A percentile compares a stretch with the other conserved stretches of the same genome.
These are phyloP conservation scores for Cavenderia fasciculata DNA, from an alignment of 78 protist species.

Conservation along the genomic window DNA sequence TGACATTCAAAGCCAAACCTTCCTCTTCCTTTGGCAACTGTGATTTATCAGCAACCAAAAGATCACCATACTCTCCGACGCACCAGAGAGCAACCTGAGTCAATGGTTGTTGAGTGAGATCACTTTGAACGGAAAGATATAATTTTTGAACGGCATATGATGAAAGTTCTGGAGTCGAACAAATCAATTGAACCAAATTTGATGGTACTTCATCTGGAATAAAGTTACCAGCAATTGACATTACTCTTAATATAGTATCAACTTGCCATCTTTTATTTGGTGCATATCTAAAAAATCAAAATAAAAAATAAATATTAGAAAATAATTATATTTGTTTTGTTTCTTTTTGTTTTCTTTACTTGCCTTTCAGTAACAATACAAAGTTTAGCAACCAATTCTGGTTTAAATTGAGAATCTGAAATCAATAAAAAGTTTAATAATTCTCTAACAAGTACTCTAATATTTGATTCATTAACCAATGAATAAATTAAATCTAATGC, in stretches of 20 bases:
- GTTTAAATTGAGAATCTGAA: conserved; percentile 88
- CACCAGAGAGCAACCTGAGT: conserved; percentile 87
- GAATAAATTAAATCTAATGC: conserved; percentile 96
- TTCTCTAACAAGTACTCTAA: conserved; percentile 83
- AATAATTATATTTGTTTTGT: not conserved
- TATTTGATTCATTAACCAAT: conserved; percentile 92
- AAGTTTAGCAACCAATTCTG: conserved; percentile 83
- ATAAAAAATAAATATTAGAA: not conserved
- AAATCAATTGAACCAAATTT: conserved; percentile 70
- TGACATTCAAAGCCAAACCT: conserved; percentile 28
- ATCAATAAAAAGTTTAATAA: conserved; percentile 82
- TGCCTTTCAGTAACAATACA: conserved; percentile 88
- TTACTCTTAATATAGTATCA: conserved; percentile 92
- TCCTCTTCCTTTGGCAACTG: conserved; percentile 76
- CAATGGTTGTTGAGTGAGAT: conserved; percentile 77
- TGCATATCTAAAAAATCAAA: conserved; percentile 61
- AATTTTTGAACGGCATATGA: conserved; percentile 85
- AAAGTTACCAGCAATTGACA: conserved; percentile 87
- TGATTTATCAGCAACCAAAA: conserved; percentile 62
- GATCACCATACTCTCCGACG: conserved; percentile 96
- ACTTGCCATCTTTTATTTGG: conserved; percentile 95
- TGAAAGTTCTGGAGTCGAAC: conserved; percentile 74
- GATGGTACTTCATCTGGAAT: conserved; percentile 88
- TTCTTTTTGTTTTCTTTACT: too few relatives aligned
- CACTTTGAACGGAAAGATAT: conserved; percentile 49